Evolutionary conservation across 352 stramenopile genomes (phyloP).

Genomic region (Phytopythium sindhum): DNA sequence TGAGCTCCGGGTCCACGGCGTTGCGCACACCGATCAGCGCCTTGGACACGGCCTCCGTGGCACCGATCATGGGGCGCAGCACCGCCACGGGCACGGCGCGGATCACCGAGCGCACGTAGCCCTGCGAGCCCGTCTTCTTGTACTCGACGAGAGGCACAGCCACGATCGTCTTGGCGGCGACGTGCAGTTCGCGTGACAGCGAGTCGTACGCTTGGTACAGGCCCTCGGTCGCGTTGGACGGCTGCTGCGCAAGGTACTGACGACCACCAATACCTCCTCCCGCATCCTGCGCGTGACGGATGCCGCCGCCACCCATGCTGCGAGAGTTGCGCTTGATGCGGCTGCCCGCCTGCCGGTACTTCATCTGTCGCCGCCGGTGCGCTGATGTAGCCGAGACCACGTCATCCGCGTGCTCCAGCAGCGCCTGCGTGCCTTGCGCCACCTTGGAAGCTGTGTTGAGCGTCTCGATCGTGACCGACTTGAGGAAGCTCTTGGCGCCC

Average conservation of each 20-base stretch:
- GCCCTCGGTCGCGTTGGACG: constrained; percentile 75
- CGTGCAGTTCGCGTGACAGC: constrained; percentile 75
- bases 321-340: constrained; percentile 80
- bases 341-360: constrained; percentile 75
- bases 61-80: constrained; percentile 84
- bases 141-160: constrained; percentile 88
- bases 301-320: constrained; percentile 70
- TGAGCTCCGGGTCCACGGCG: constrained; percentile 83
- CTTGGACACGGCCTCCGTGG: constrained; percentile 82
- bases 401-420: constrained; percentile 82
- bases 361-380: constrained; percentile 64
- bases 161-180: constrained; percentile 87
- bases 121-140: constrained; percentile 87
- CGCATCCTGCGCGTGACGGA: constrained; percentile 65
- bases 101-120: constrained; percentile 86
- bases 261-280: constrained; percentile 74
- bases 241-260: constrained; percentile 80
- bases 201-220: constrained; percentile 86
- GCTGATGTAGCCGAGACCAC: constrained; percentile 67
- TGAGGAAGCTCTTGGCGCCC: constrained; percentile 84
- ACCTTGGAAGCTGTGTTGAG: constrained; percentile 84
- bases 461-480: constrained; percentile 87
- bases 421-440: constrained; percentile 73
- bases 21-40: constrained; percentile 86
- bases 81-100: constrained; percentile 84